These are phyloP conservation scores for Fonsecaea erecta DNA, from an alignment of 2,329 filamentous ascomycete genomes.

Conservation along the genomic window DNA sequence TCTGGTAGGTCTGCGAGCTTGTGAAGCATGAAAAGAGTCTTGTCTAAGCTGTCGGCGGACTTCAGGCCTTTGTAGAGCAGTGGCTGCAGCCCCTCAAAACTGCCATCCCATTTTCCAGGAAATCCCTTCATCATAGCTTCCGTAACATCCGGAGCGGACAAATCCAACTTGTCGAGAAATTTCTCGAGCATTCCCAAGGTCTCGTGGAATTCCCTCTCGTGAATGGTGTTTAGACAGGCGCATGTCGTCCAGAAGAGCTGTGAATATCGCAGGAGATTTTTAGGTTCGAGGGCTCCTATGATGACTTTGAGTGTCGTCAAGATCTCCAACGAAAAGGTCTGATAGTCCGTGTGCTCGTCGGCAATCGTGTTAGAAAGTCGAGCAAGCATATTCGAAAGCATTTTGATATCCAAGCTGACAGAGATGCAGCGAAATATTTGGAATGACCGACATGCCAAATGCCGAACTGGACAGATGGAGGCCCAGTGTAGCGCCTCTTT, in stretches of 20 bases:
- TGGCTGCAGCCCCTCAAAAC: constrained; percentile 83
- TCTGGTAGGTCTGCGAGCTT: constrained; percentile 77
- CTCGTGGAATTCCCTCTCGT: constrained; percentile 92
- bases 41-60: constrained; percentile 79
- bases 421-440: constrained; percentile 95
- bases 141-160: constrained; percentile 71
- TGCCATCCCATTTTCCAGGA: constrained; percentile 84
- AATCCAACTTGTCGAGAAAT: constrained; percentile 80
- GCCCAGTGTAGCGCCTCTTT: constrained; percentile 92
- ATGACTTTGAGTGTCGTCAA: constrained; percentile 90
- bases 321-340: constrained; percentile 98
- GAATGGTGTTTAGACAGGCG: constrained; percentile 94
- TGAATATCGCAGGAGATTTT: constrained; percentile 84
- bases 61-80: constrained; percentile 90
- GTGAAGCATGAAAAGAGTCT: constrained; percentile 77
- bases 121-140: constrained; percentile 75
- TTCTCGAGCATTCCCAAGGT: constrained; percentile 89
- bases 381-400: constrained; percentile 96
- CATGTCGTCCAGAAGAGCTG: constrained; percentile 98
- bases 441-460: constrained; percentile 94
- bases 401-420: constrained; percentile 84
- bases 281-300: constrained; percentile 78
- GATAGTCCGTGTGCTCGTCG: constrained; percentile 90
- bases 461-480: constrained; percentile 91
- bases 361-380: constrained; percentile 95